phyloP scores from a whole-genome alignment of 1,284 basidiomycete genomes.

The Apiotrichum akiyoshidainum region DNA sequence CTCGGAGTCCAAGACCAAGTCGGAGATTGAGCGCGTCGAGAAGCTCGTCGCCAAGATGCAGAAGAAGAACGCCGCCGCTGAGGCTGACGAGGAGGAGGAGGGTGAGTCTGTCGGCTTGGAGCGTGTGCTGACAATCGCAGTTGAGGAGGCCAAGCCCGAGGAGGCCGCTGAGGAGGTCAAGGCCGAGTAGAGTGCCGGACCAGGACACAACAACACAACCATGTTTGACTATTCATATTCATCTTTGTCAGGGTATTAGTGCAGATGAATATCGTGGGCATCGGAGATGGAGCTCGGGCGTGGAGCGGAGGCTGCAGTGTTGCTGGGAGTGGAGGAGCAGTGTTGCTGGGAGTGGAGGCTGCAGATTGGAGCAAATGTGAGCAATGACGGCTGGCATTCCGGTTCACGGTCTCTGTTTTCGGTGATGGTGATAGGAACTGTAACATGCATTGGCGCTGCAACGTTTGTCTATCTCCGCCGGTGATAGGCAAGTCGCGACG shows the following conservation, averaged over 20 bases:
- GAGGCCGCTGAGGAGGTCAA: constrained; percentile 3
- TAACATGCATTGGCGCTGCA: too few relatives aligned
- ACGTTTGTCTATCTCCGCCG: neutral
- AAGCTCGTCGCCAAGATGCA: constrained; percentile 56
- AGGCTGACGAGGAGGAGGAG: constrained; percentile 7
- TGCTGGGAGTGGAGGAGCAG: too few relatives aligned
- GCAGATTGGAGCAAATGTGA: too few relatives aligned
- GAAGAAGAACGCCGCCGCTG: constrained; percentile 35
- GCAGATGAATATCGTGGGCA: too few relatives aligned
- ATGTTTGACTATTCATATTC: neutral
- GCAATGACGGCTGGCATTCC: too few relatives aligned
- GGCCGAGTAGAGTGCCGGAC: neutral
- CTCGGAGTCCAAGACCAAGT: constrained; percentile 55
- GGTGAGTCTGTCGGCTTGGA: neutral
- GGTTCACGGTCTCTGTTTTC: too few relatives aligned
- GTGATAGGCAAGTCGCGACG: neutral
- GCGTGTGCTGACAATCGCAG: neutral
- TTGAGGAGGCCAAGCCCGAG: neutral
- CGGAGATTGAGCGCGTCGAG: constrained; percentile 68
- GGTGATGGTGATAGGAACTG: too few relatives aligned
- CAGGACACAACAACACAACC: neutral
- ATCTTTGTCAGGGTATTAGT: neutral
- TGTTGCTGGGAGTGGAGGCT: too few relatives aligned
- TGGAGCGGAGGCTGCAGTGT: too few relatives aligned
- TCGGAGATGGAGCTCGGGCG: too few relatives aligned